Evolutionary conservation across 1,284 basidiomycete genomes (phyloP), one percentile per base, ranked within the genome.

Genomic region (Ceratobasidium papillatum): DNA sequence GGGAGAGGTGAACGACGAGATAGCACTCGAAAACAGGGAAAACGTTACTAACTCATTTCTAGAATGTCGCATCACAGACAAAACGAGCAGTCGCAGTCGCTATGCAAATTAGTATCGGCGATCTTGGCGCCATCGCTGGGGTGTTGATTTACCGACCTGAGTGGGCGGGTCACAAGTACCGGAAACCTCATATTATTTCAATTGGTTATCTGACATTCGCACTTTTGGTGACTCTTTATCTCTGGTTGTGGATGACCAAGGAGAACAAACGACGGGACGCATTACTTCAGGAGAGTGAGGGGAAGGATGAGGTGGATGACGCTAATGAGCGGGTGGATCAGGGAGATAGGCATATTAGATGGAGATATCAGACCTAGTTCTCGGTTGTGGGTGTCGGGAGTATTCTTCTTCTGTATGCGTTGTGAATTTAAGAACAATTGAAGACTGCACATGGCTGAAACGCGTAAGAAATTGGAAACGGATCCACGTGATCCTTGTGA

Each of bases 61-160:
- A 91, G 81, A 91, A 91, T 77, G 87, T 91, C n/a, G 87, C 87
- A 8, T 88, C 87, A 2, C 90, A 91, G 78, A 91, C 90, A 0
- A 91, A 91, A 79, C 86, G 90, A 4, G 90, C 90, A 0, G 85
- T 89, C 0, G 88, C 87, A 0, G 84, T 89, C 1, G 90, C 89
- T 0, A 86, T 90, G 85, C 89, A 91, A 79, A 91, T 92, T 75
- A 86, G 86, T 17, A 86, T 91, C 12, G 90, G 90, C 7, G 89
- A 91, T 78, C 81, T 88, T 54, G 91, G 89, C 4, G 88, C 89
- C 25, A 87, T 91, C 74, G 84, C 86, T 32, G 87, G 86, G 38
- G 54, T 62, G 64, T 83, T 87, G 77, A 83, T 90, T 64, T 89
- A 88, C 78, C 80, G 87, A 34, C 87, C 87, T 2, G 83, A 81